Conservation (phyloP, 805 yeast genomes). For the Wickerhamiella slavikovae region DNA sequence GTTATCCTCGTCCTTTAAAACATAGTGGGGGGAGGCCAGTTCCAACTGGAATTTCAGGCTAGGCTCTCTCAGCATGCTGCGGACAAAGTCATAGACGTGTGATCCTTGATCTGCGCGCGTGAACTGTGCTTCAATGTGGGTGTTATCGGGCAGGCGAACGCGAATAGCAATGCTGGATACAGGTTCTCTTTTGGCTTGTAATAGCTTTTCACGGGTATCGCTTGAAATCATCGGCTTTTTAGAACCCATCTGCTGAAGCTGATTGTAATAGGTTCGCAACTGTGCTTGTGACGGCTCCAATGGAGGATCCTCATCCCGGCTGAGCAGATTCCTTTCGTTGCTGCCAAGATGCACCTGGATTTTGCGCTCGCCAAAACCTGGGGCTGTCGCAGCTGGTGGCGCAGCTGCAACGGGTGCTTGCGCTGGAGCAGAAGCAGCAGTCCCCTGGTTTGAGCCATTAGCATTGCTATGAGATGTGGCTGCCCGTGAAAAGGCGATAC, state of each 20-base stretch:
- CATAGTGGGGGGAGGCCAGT: conserved; percentile 28
- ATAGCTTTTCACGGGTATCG: conserved; percentile 19
- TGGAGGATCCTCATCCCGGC: conserved; percentile 18
- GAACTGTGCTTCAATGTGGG: conserved; percentile 30
- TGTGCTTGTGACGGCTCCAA: conserved; percentile 29
- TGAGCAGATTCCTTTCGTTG: no score
- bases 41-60: conserved; percentile 20
- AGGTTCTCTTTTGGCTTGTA: conserved; percentile 12
- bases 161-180: conserved; percentile 23
- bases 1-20: conserved; percentile 15
- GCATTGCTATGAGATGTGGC: no score
- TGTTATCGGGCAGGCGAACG: conserved; percentile 37
- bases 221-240: conserved; percentile 28
- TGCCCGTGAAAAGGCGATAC: no score
- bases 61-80: conserved; percentile 14
- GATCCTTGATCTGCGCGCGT: conserved; percentile 24
- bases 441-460: no score
- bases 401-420: no score
- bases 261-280: conserved; percentile 31
- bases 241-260: conserved; percentile 21
- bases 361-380: no score
- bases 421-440: no score
- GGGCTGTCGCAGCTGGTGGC: no score
- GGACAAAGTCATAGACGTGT: conserved; percentile 17
- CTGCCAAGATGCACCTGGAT: no score